Evolutionary conservation across 495 filamentous ascomycete genomes (phyloP), one percentile per base, ranked within the genome.

Genomic region (Penicillium atrosanguineum): DNA sequence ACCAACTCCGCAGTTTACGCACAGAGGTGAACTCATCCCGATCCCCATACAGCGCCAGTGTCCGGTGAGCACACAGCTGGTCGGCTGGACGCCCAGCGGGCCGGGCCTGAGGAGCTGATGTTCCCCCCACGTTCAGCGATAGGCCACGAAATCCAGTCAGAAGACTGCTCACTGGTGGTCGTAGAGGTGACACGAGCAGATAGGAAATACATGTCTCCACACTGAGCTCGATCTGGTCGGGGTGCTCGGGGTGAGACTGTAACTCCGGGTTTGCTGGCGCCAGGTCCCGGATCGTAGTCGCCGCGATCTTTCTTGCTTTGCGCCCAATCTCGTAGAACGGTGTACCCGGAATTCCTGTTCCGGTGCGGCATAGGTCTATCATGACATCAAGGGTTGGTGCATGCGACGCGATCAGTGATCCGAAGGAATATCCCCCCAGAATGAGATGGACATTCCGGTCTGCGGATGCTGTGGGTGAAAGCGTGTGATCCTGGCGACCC

Each of bases 381-480:
- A 95, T 80, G 1, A 75, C 69, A 14, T 75, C 64, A 21, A 86
- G 68, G 11, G 76, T 64, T 3, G 91, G 91, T 6, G 93, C 82
- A 56, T 85, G 82, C 4, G 79, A 83, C 11, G 89, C 82, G 39
- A 97, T 83, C 53, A 96, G 75, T 6, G 90, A 87, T 34, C 94
- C 94, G 63, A 96, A 97, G 0, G 93, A 97, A 68, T 97, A 97
- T 38, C 94, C 94, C 2, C 80, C 87, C 5, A 95, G 64, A 1
- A 96, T 63, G 6, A 91, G 49, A 26, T 60, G 56, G 40, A 69
- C 44, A 7, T 43, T 19, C 21, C 50, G 40, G 12, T 31, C 18
- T 46, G 20, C 51, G 49, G 19, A 21, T 54, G 42, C 25, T 18
- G 8, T 20, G 6, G 38, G 7, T 3, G 38, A 36, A 31, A 20